These are phyloP conservation scores for Penicillium decumbens DNA, from an alignment of 2,329 filamentous ascomycete species.

Conservation along the genomic window DNA sequence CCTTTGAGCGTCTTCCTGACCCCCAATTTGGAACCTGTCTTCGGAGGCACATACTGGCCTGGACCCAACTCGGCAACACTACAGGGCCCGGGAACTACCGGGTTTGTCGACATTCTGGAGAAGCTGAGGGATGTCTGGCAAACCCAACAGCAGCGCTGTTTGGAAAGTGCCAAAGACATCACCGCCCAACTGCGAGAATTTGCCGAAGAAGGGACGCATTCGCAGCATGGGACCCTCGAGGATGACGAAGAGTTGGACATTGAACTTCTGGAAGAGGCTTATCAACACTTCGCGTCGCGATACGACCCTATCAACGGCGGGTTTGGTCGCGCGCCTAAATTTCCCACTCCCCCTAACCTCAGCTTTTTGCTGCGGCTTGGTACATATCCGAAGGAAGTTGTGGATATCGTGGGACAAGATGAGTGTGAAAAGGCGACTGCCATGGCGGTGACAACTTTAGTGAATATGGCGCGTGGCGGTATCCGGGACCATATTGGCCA, in stretches of 20 bases:
- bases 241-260: conserved; percentile 71
- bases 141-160: conserved; percentile 75
- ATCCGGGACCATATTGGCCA: conserved; percentile 72
- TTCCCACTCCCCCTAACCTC: conserved; percentile 80
- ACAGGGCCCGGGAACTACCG: conserved; percentile 57
- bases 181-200: conserved; percentile 77
- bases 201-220: conserved; percentile 73
- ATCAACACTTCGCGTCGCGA: conserved; percentile 70
- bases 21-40: conserved; percentile 85
- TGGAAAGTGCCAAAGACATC: conserved; percentile 78
- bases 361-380: conserved; percentile 73
- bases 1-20: conserved; percentile 96
- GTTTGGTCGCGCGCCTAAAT: conserved; percentile 78
- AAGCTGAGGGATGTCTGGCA: conserved; percentile 73
- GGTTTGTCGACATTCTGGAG: conserved; percentile 75
- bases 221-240: conserved; percentile 41
- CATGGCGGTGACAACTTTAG: conserved; percentile 77
- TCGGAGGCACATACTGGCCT: conserved; percentile 95
- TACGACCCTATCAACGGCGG: conserved; percentile 76
- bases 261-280: conserved; percentile 87
- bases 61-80: conserved; percentile 60
- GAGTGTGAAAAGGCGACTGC: conserved; percentile 68
- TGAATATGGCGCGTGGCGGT: conserved; percentile 68
- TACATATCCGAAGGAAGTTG: conserved; percentile 65
- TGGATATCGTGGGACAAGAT: conserved; percentile 78